Evolutionary conservation across 495 filamentous ascomycete genomes (phyloP).

Genomic region (Penicillium pulvis): DNA sequence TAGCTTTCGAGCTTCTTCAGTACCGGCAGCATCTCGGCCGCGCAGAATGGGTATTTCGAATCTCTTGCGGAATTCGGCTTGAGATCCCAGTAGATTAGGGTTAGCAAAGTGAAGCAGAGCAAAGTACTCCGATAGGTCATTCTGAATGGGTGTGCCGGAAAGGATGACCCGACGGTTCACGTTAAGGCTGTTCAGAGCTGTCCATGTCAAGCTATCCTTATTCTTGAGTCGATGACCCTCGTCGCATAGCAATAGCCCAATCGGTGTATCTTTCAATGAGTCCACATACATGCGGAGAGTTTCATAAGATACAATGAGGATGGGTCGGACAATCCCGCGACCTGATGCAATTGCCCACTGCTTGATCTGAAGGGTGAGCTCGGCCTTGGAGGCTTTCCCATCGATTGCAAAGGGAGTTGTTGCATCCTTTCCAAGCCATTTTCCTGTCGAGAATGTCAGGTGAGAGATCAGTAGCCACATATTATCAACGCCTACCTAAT

Average conservation of each 20-base stretch:
- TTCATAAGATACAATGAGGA: constrained; percentile 99
- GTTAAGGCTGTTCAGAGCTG: constrained; percentile 83
- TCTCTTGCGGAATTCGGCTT: constrained; percentile 90
- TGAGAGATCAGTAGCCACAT: not conserved
- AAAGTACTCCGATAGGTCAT: constrained; percentile 97
- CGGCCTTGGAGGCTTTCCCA: constrained; percentile 93
- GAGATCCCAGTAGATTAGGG: constrained; percentile 84
- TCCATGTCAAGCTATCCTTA: constrained; percentile 92
- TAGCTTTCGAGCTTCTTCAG: constrained; percentile 77
- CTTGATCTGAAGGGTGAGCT: constrained; percentile 82
- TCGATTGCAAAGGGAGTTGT: constrained; percentile 95
- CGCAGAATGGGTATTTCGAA: constrained; percentile 92
- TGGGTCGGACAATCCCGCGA: constrained; percentile 85
- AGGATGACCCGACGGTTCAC: constrained; percentile 92
- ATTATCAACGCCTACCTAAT: constrained; percentile 35
- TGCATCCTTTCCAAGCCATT: constrained; percentile 93
- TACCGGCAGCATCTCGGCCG: constrained; percentile 88
- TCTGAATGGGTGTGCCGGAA: constrained; percentile 96
- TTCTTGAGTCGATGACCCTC: constrained; percentile 99
- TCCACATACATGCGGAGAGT: constrained; percentile 89
- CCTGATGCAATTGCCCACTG: constrained; percentile 94
- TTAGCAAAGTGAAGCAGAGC: constrained; percentile 96
- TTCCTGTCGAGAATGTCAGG: constrained; percentile 17
- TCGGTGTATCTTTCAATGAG: constrained; percentile 81
- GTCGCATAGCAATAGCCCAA: constrained; percentile 95